Percentiles rank a stretch among this genome's conserved stretches.
Conservation (phyloP, 306 rosid species). For the Medicago arabica region DNA sequence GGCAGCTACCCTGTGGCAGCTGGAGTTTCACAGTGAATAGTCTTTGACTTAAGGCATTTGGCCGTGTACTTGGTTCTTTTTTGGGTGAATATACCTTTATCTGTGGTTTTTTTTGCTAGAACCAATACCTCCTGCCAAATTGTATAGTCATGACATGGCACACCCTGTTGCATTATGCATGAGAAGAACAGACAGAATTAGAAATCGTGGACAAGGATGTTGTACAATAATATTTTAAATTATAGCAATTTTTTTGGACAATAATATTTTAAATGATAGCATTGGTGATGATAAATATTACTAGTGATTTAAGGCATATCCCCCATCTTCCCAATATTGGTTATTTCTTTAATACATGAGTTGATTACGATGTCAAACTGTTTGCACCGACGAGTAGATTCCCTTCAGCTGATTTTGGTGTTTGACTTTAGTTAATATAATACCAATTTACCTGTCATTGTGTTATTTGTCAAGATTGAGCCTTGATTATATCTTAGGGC, state of each 20-base stretch:
- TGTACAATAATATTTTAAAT: background rate
- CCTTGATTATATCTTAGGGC: constrained; percentile 11
- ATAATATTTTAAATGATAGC: background rate
- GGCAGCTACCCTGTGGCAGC: constrained; percentile 50
- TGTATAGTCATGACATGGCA: constrained; percentile 43
- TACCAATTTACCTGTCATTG: background rate
- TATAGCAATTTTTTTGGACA: background rate
- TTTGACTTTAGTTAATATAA: background rate
- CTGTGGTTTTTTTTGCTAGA: constrained; percentile 15
- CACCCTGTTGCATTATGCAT: constrained; percentile 1
- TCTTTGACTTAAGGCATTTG: constrained; percentile 26
- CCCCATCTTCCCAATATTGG: background rate
- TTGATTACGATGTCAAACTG: background rate
- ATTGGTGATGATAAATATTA: background rate
- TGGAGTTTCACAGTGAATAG: constrained; percentile 45
- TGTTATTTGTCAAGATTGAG: background rate
- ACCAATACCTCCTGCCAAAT: constrained; percentile 17
- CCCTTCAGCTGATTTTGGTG: background rate
- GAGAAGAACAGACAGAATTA: background rate
- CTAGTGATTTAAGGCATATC: background rate
- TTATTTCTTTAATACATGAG: background rate
- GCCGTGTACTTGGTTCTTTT: constrained; percentile 10
- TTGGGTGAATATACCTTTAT: background rate
- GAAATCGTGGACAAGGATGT: constrained; percentile 18
- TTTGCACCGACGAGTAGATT: background rate